Evolutionary conservation across 2,329 filamentous ascomycete genomes (phyloP).

Genomic region (Bipolaris zeicola): DNA sequence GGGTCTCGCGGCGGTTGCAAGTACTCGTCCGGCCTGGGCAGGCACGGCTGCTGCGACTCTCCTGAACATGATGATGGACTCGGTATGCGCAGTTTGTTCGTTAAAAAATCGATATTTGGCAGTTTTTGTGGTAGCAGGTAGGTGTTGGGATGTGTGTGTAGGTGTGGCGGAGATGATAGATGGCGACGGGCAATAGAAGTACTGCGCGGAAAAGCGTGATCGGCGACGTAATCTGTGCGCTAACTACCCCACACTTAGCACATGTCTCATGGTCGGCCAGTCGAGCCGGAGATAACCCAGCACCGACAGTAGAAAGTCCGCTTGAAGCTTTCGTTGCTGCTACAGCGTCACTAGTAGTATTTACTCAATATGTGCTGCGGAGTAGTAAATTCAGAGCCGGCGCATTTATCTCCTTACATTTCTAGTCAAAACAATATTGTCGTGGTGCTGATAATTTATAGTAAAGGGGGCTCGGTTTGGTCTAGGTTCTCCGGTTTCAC

Average conservation of each 20-base stretch:
- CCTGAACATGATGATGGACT: conserved; percentile 59
- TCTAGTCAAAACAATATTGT: too few species aligned
- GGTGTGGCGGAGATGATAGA: conserved; percentile 30
- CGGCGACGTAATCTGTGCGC: conserved; percentile 35
- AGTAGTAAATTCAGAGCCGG: too few species aligned
- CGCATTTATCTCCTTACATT: too few species aligned
- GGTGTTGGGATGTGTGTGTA: conserved; percentile 21
- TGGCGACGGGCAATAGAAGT: conserved; percentile 29
- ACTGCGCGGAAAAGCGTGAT: conserved; percentile 22
- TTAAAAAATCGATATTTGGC: not conserved
- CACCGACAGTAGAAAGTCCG: too few species aligned
- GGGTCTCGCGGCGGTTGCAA: conserved; percentile 57
- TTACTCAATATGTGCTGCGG: too few species aligned
- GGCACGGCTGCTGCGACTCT: conserved; percentile 61
- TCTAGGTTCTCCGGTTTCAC: too few species aligned
- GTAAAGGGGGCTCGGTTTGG: too few species aligned
- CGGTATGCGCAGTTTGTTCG: conserved; percentile 21
- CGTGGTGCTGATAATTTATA: too few species aligned
- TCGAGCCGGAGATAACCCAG: too few species aligned
- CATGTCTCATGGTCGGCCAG: conserved; percentile 13
- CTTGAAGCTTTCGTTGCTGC: too few species aligned
- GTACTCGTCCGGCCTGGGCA: conserved; percentile 57
- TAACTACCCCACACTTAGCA: conserved; percentile 30
- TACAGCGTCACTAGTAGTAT: too few species aligned
- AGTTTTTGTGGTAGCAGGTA: conserved; percentile 12